Evolutionary conservation across 129 eudicot species (phyloP).

Genomic region (Erigeron canadensis): DNA sequence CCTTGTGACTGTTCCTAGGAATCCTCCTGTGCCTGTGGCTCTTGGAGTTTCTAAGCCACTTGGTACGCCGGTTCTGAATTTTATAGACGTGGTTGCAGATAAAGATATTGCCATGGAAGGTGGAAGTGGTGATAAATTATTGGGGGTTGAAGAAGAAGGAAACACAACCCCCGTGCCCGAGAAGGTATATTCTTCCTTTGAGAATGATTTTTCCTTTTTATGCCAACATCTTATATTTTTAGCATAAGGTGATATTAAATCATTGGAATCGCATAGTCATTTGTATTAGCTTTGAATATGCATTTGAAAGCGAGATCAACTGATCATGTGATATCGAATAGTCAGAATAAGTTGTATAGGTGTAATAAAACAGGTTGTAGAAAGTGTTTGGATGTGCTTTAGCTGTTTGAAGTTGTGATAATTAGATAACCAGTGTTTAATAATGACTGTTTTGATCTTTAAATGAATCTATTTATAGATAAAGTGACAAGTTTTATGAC

Average conservation of each 20-base stretch:
- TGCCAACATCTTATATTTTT: background rate
- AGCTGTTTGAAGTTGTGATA: background rate
- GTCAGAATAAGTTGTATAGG: background rate
- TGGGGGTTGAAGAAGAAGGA: slow-evolving; percentile 21
- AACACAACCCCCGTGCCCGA: slow-evolving; percentile 9
- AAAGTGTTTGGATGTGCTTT: background rate
- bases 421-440: background rate
- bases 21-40: slow-evolving; percentile 53
- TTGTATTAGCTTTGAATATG: background rate
- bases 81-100: background rate
- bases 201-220: background rate
- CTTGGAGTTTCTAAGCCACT: slow-evolving; percentile 29
- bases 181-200: background rate
- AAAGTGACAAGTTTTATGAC: too few relatives aligned
- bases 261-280: background rate
- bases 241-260: background rate
- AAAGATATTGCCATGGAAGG: slow-evolving; percentile 18
- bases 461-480: background rate
- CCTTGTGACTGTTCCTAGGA: slow-evolving; percentile 57
- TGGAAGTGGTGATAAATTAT: slow-evolving; percentile 18
- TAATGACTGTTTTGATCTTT: background rate
- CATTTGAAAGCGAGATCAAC: background rate
- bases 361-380: background rate
- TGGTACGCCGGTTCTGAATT: slow-evolving; percentile 39
- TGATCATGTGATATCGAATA: background rate